Evolutionary conservation across 192 early-diverging fungal genomes (phyloP), one percentile per base, ranked within the genome.

Genomic region (Chytriomyces sp.): DNA sequence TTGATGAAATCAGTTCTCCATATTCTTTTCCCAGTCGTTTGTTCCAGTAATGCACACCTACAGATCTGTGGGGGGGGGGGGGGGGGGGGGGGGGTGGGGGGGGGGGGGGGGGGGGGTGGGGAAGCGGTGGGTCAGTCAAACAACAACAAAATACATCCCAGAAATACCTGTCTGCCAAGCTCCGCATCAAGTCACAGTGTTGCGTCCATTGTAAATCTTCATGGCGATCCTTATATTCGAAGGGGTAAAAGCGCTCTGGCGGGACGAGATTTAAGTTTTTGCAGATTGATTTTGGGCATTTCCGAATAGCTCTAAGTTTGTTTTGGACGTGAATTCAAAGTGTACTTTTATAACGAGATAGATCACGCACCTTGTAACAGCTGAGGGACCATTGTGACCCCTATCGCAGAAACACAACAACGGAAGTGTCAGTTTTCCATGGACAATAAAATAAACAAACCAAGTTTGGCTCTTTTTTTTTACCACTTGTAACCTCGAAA

Each of bases 1-100:
- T 72, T 13, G 26, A n/a, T n/a, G 71, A 53, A 18, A 64, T 28
- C 23, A 53, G 8, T 6, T 16, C 63, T 28, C 45, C 64, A 24
- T 73, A 20, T 11, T 61, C 61, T 7, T 66, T 74, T 59, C 13
- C 16, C 2, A 50, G 49, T 35, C 72, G 63, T 28, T 81, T 81
- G 69, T 81, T 61, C 80, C 80, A 81, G 70, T 77, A 81, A 50
- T 81, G 80, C 47, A 81, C 45, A 8, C 80, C 80, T 5, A 81
- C 44, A n/a, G 76, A 72, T 59, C 62, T 64, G 6, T 35, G 35
- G 3, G 35, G 35, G 4, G 35, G n/a, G n/a, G n/a, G n/a, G n/a
- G n/a, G n/a, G n/a, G n/a, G n/a, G n/a, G n/a, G n/a, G n/a, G n/a
- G n/a, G n/a, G n/a, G n/a, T n/a, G n/a, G n/a, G n/a, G n/a, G n/a